Conservation (phyloP, 129 eudicot genomes). For the Centaurea solstitialis region DNA sequence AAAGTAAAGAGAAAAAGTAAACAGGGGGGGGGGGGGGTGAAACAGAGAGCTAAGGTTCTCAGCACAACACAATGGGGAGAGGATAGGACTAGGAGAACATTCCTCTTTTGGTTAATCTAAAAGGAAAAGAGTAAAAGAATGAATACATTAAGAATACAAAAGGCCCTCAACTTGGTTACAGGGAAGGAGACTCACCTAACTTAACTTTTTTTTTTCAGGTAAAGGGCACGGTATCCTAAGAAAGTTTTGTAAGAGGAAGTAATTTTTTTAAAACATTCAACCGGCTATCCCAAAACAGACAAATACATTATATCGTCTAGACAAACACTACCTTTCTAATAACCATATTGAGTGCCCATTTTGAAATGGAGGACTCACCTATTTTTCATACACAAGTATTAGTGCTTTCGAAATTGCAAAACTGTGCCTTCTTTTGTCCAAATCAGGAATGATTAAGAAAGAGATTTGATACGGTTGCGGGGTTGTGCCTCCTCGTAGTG, state of each 20-base stretch:
- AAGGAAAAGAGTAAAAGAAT: background rate
- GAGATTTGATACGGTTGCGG: background rate
- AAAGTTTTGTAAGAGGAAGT: too few species aligned
- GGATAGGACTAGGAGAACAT: background rate
- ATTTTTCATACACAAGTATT: background rate
- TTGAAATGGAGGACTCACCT: background rate
- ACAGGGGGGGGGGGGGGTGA: background rate
- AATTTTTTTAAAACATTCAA: background rate
- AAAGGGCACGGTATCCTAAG: background rate
- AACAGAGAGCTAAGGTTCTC: background rate
- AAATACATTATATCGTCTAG: too few species aligned
- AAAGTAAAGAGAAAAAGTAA: background rate
- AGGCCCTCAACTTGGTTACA: background rate
- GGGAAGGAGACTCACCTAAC: background rate
- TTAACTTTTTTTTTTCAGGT: background rate
- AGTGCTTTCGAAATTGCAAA: background rate
- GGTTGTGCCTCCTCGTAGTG: background rate
- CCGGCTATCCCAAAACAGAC: background rate
- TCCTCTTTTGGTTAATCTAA: background rate
- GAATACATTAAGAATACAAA: background rate
- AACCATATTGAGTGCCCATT: background rate
- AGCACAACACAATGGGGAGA: background rate
- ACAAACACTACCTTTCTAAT: too few species aligned
- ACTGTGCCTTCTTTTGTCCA: background rate
- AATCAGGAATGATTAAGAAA: background rate